Evolutionary conservation across 192 early-diverging fungal species (phyloP).

Genomic region (Cetraspora pellucida): DNA sequence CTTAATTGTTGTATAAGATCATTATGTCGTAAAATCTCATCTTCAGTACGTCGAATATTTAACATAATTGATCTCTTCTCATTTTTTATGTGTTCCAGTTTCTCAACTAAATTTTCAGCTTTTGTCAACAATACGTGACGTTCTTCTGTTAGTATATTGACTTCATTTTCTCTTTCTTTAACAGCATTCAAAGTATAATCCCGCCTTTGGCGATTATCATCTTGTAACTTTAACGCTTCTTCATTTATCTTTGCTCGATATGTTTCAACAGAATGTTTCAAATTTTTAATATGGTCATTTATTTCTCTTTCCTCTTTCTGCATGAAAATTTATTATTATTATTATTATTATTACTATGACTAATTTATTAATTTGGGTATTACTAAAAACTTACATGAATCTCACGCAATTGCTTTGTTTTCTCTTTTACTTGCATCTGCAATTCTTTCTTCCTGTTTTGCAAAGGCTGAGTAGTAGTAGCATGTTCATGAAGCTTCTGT

Average conservation of each 20-base stretch:
- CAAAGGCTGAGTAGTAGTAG: conserved; percentile 42
- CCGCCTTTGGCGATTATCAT: conserved; percentile 33
- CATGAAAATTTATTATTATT: not conserved
- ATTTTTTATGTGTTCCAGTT: conserved; percentile 2
- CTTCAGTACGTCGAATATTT: conserved; percentile 24
- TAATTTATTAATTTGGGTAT: too few relatives aligned
- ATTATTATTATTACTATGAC: not conserved
- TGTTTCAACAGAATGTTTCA: conserved; percentile 41
- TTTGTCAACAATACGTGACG: conserved; percentile 26
- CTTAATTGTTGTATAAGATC: conserved; percentile 51
- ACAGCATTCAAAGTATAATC: conserved; percentile 50
- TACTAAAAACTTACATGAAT: conserved; percentile 27
- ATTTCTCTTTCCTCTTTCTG: conserved; percentile 47
- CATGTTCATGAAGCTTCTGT: conserved; percentile 38
- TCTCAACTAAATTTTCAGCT: conserved; percentile 3
- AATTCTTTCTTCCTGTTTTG: conserved; percentile 56
- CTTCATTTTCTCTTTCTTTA: conserved; percentile 39
- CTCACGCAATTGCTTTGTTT: conserved; percentile 47
- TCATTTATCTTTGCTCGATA: conserved; percentile 57
- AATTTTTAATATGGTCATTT: conserved; percentile 44
- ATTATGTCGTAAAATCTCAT: conserved; percentile 31
- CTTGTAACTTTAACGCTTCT: conserved; percentile 43
- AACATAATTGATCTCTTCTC: conserved; percentile 11
- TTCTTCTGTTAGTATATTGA: conserved; percentile 40
- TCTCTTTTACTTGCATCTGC: conserved; percentile 44